These are phyloP conservation scores for Francoa sonchifolia DNA, from an alignment of 441 rosid species.

Conservation along the genomic window DNA sequence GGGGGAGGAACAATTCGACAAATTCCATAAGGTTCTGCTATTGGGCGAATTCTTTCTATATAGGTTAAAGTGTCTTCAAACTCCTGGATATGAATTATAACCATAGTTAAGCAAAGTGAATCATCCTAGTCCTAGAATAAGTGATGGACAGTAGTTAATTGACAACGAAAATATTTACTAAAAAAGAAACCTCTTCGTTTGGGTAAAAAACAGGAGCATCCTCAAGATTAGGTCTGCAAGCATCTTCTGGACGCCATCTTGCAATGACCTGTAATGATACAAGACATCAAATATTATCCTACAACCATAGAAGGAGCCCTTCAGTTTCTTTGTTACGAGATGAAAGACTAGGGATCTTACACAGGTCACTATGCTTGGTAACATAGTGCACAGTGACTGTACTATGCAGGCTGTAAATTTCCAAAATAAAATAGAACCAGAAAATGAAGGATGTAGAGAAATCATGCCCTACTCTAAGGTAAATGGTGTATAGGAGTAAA, in stretches of 20 bases:
- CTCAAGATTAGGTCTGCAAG: constrained; percentile 62
- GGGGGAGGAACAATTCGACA: constrained; percentile 98
- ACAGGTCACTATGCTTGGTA: background rate
- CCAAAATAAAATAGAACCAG: too few relatives aligned
- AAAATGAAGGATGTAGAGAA: background rate
- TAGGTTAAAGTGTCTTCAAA: constrained; percentile 86
- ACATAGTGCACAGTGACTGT: background rate
- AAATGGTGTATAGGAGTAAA: too few relatives aligned
- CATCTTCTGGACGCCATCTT: constrained; percentile 70
- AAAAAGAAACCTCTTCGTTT: constrained; percentile 64
- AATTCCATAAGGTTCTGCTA: constrained; percentile 91
- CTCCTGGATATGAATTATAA: constrained; percentile 42
- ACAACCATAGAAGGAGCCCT: too few relatives aligned
- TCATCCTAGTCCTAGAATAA: constrained; percentile 1
- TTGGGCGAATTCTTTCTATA: constrained; percentile 65
- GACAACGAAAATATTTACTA: too few relatives aligned
- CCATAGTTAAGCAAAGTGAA: constrained; percentile 10
- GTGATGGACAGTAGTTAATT: too few relatives aligned
- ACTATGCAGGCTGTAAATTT: too few relatives aligned
- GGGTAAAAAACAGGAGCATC: constrained; percentile 94
- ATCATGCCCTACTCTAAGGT: background rate
- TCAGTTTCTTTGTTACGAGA: too few relatives aligned
- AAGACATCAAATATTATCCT: constrained; percentile 14
- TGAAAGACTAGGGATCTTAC: constrained; percentile 2
- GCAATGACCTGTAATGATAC: constrained; percentile 69